A percentile compares a stretch with the other conserved stretches of the same genome.
phyloP scores from a whole-genome alignment of 106 monocot genomes.

The Dendrobium huoshanense region DNA sequence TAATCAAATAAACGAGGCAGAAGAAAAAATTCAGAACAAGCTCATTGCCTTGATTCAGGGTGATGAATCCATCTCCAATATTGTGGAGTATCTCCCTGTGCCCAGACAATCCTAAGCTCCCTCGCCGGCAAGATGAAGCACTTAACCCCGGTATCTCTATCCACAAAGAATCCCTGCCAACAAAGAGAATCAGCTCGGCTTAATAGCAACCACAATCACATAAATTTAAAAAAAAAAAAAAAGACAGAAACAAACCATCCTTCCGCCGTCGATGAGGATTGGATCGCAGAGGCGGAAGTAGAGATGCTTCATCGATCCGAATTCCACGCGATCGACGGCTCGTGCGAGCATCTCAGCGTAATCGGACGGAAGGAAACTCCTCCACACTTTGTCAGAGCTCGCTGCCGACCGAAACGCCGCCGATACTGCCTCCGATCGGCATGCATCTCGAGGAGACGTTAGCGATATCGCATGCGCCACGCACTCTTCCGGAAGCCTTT shows the following conservation, averaged over 20 bases:
- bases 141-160: conserved; percentile 54
- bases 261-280: conserved; percentile 44
- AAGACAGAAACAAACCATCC: conserved; percentile 12
- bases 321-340: conserved; percentile 16
- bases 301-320: conserved; percentile 31
- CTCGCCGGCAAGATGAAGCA: conserved; percentile 59
- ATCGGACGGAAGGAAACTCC: conserved; percentile 38
- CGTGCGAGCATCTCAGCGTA: conserved; percentile 22
- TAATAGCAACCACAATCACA: not conserved
- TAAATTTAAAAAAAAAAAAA: not conserved
- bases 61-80: conserved; percentile 51
- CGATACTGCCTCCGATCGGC: conserved; percentile 30
- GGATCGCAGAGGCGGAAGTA: conserved; percentile 36
- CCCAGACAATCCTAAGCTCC: conserved; percentile 50
- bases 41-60: conserved; percentile 35
- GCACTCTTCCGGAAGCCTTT: conserved; percentile 34
- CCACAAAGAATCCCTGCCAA: conserved; percentile 59
- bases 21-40: not conserved
- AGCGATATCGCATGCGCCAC: conserved; percentile 34
- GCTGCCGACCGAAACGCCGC: conserved; percentile 25
- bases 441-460: conserved; percentile 39
- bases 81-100: conserved; percentile 22
- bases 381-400: conserved; percentile 40
- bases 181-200: not conserved
- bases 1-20: not conserved